Evolutionary conservation across 495 filamentous ascomycete genomes (phyloP).

Genomic region (Talaromyces thailandensis): DNA sequence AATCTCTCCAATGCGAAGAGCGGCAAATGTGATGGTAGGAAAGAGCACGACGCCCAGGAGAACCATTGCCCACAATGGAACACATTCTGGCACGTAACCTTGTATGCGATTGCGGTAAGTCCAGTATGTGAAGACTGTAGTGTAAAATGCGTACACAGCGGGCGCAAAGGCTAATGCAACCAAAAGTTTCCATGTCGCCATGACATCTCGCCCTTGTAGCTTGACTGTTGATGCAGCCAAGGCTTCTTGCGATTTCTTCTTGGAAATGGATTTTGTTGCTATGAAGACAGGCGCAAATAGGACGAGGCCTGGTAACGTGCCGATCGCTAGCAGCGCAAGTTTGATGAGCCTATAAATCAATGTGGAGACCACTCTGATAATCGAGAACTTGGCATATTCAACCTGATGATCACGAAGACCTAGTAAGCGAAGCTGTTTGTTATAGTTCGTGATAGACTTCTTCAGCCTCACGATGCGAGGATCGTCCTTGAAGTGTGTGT

Average conservation of each 20-base stretch:
- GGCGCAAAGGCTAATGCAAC: conserved; percentile 86
- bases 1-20: conserved; percentile 89
- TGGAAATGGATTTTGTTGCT: conserved; percentile 80
- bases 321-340: conserved; percentile 63
- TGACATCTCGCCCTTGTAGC: conserved; percentile 85
- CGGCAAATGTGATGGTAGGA: conserved; percentile 83
- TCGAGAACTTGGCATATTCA: conserved; percentile 77
- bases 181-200: conserved; percentile 97
- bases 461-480: conserved; percentile 72
- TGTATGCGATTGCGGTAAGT: conserved; percentile 72
- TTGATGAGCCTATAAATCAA: conserved; percentile 76
- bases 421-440: conserved; percentile 75
- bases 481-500: conserved; percentile 87
- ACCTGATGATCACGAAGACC: conserved; percentile 94
- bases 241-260: conserved; percentile 80
- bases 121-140: conserved; percentile 62
- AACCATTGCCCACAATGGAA: conserved; percentile 72
- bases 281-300: conserved; percentile 91
- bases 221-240: conserved; percentile 91
- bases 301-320: conserved; percentile 76
- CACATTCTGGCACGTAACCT: conserved; percentile 68
- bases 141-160: conserved; percentile 74
- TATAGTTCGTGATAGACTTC: conserved; percentile 76
- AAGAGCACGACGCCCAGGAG: conserved; percentile 68
- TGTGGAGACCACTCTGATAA: conserved; percentile 61